Conservation (phyloP, 108 stramenopile genomes). For the Cyclostephanos tholiformis region DNA sequence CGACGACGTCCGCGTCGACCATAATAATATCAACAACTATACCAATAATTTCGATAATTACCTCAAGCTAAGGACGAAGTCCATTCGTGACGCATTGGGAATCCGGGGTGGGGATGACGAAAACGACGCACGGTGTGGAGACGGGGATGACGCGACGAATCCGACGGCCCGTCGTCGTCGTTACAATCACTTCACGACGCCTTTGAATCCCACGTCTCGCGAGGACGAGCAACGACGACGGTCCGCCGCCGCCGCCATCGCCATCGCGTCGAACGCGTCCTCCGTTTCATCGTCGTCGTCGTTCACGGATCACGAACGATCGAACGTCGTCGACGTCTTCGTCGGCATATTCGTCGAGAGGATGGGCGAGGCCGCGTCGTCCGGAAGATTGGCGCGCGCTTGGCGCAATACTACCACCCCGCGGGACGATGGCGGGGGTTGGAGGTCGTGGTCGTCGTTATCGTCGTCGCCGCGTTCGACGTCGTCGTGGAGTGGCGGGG, state of each 20-base stretch:
- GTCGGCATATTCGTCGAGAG: conserved; percentile 27
- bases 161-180: too few species aligned
- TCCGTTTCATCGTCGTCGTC: conserved; percentile 6
- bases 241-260: background rate
- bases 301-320: conserved; percentile 35
- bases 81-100: too few species aligned
- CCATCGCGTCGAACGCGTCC: background rate
- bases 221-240: background rate
- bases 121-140: background rate
- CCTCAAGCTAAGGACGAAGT: background rate
- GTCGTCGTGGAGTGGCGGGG: background rate
- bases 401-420: conserved; percentile 22
- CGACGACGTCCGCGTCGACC: too few species aligned
- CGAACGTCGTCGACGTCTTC: conserved; percentile 32
- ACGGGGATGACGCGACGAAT: too few species aligned
- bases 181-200: conserved; percentile 24
- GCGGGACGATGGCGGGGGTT: background rate
- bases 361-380: conserved; percentile 31
- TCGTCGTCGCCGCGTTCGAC: background rate
- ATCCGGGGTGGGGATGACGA: background rate
- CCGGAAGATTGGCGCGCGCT: conserved; percentile 30
- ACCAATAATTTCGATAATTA: conserved; percentile 5
- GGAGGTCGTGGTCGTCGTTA: background rate
- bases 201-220: background rate
- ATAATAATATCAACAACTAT: too few species aligned